phyloP scores from a whole-genome alignment of 371 early-diverging fungal genomes.

The Syncephalastrum sp. region DNA sequence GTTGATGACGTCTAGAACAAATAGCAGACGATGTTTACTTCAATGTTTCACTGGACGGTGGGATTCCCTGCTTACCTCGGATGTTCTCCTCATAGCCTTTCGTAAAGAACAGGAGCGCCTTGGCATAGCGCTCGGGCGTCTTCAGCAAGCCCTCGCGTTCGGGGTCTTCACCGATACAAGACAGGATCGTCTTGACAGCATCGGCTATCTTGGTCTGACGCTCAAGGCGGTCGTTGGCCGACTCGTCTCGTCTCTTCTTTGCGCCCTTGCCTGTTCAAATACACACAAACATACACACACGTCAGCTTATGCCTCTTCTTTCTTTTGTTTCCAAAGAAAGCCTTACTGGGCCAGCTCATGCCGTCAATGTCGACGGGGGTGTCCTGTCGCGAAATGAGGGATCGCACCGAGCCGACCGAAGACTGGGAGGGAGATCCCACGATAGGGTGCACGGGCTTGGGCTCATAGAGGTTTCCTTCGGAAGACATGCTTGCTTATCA shows the following conservation, averaged over 20 bases:
- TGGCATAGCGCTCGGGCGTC: conserved; percentile 97
- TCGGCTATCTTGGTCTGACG: conserved; percentile 77
- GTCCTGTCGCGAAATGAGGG: conserved; percentile 19
- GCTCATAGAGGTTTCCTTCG: not conserved
- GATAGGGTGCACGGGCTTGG: not conserved
- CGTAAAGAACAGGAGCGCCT: conserved; percentile 95
- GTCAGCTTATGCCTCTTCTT: not conserved
- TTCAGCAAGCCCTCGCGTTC: conserved; percentile 92
- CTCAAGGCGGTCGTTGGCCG: conserved; percentile 62
- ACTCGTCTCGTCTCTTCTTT: conserved; percentile 74
- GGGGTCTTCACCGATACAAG: conserved; percentile 95
- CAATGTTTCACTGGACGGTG: not conserved
- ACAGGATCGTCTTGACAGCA: conserved; percentile 87
- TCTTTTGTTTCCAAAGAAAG: not conserved
- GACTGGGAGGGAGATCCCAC: conserved; percentile 13
- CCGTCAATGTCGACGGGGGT: conserved; percentile 46
- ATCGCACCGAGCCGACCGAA: conserved; percentile 6
- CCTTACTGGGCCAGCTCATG: conserved; percentile 55
- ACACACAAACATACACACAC: not conserved
- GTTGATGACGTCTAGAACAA: conserved; percentile 72
- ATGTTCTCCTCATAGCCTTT: conserved; percentile 93
- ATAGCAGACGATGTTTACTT: not conserved
- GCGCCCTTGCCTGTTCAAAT: conserved; percentile 68
- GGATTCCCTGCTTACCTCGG: conserved; percentile 48
- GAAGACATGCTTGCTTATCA: conserved; percentile 1